These are phyloP conservation scores for Solanum hybrid DNA, from an alignment of 305 asterid genomes.

Conservation along the genomic window DNA sequence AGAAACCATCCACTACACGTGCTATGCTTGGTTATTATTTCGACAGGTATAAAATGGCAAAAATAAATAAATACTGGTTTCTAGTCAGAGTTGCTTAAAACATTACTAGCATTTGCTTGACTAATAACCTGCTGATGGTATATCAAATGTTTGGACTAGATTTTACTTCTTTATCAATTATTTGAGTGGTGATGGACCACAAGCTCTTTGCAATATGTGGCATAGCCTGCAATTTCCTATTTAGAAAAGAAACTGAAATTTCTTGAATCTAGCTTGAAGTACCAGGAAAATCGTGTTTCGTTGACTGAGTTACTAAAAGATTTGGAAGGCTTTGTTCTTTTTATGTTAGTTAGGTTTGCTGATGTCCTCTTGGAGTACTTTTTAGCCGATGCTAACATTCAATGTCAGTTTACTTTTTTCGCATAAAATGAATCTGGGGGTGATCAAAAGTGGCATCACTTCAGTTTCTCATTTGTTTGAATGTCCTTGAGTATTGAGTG, in stretches of 20 bases:
- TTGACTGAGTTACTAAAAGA: neutral
- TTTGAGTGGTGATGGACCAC: neutral
- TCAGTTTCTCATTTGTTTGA: neutral
- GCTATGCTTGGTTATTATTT: conserved; percentile 90
- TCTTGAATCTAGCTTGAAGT: neutral
- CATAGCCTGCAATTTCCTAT: neutral
- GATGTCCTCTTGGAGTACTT: neutral
- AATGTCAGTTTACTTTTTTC: neutral
- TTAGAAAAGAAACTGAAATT: neutral
- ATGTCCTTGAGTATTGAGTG: neutral
- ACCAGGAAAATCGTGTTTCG: neutral
- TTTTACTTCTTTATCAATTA: neutral
- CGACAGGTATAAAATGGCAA: conserved; percentile 58
- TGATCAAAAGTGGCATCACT: neutral
- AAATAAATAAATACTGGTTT: neutral
- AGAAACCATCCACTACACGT: conserved; percentile 80
- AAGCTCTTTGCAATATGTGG: neutral
- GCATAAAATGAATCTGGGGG: neutral
- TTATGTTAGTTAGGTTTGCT: neutral
- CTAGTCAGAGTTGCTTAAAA: neutral
- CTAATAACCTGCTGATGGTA: neutral
- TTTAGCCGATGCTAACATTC: neutral
- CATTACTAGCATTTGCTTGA: neutral
- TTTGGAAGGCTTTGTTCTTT: neutral
- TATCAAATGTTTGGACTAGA: neutral